A percentile compares a stretch with the other conserved stretches of the same genome.
These are phyloP conservation scores for Salix udensis DNA, from an alignment of 345 rosid genomes.

Conservation along the genomic window DNA sequence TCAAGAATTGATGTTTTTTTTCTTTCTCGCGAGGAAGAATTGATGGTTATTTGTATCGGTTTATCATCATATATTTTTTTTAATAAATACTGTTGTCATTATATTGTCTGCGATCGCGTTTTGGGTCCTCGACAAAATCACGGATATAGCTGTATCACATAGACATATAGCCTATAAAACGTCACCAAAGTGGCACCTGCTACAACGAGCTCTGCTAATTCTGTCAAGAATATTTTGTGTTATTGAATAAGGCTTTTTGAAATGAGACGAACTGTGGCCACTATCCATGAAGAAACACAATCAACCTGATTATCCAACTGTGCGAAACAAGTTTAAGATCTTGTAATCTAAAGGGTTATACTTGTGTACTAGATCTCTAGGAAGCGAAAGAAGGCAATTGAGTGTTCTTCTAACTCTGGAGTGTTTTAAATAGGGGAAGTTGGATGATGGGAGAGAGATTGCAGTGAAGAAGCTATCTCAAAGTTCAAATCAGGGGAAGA, in stretches of 20 bases:
- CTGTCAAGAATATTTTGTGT: too few species aligned
- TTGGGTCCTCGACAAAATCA: background rate
- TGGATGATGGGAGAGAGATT: slow-evolving; percentile 85
- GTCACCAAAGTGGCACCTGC: background rate
- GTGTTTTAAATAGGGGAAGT: slow-evolving; percentile 55
- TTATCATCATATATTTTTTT: background rate
- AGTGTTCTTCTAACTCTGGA: slow-evolving; percentile 7
- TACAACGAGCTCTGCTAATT: background rate
- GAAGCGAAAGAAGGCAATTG: slow-evolving; percentile 2
- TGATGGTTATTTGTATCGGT: background rate
- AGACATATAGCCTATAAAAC: background rate
- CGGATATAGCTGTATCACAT: background rate
- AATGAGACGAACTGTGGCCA: too few species aligned
- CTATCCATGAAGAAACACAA: background rate
- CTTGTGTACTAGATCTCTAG: background rate
- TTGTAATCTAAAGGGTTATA: background rate
- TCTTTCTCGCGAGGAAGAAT: background rate
- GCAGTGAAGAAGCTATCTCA: slow-evolving; percentile 92
- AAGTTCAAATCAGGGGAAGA: slow-evolving; percentile 76
- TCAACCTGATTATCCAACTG: background rate
- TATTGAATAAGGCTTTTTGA: too few species aligned
- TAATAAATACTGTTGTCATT: too few species aligned
- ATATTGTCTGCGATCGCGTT: background rate
- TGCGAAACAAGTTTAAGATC: background rate
- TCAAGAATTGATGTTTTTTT: background rate